Evolutionary conservation across 1,284 basidiomycete species (phyloP).

Genomic region (Mycena citricolor): DNA sequence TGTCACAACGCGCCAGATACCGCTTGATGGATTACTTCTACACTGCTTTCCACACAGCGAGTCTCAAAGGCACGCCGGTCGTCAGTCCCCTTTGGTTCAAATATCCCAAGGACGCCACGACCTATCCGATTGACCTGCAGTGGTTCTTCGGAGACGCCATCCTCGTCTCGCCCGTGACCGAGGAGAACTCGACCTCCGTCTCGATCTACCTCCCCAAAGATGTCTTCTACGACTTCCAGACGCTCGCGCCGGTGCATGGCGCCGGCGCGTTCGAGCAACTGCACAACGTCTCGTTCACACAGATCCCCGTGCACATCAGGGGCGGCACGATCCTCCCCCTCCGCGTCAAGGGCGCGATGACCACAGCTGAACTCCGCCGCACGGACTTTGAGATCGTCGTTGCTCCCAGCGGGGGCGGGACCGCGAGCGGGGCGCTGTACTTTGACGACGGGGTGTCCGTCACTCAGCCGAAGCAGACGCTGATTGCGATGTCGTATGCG

Average conservation of each 20-base stretch:
- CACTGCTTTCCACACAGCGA: slow-evolving; percentile 63
- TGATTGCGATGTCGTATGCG: slow-evolving; percentile 45
- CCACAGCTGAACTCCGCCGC: slow-evolving; percentile 52
- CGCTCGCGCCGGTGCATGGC: slow-evolving; percentile 48
- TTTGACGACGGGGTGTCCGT: slow-evolving; percentile 65
- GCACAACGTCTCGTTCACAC: slow-evolving; percentile 49
- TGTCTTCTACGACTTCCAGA: slow-evolving; percentile 64
- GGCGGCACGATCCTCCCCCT: slow-evolving; percentile 61
- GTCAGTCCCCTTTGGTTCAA: slow-evolving; percentile 63
- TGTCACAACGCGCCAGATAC: slow-evolving; percentile 40
- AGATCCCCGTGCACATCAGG: slow-evolving; percentile 62
- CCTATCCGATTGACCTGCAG: slow-evolving; percentile 62
- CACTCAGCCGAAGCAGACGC: slow-evolving; percentile 41
- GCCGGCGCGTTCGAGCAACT: slow-evolving; percentile 46
- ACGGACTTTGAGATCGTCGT: slow-evolving; percentile 65
- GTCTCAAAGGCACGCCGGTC: slow-evolving; percentile 60
- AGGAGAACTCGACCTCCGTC: slow-evolving; percentile 60
- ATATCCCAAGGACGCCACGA: slow-evolving; percentile 59
- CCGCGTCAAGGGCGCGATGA: slow-evolving; percentile 55
- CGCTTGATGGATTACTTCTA: slow-evolving; percentile 73
- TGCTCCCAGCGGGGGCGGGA: slow-evolving; percentile 49
- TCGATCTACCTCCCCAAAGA: slow-evolving; percentile 62
- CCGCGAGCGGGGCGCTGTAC: slow-evolving; percentile 54
- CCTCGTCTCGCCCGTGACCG: slow-evolving; percentile 67
- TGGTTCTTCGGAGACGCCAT: slow-evolving; percentile 69